Evolutionary conservation across 306 rosid genomes (phyloP).

Genomic region (Trifolium dubium): DNA sequence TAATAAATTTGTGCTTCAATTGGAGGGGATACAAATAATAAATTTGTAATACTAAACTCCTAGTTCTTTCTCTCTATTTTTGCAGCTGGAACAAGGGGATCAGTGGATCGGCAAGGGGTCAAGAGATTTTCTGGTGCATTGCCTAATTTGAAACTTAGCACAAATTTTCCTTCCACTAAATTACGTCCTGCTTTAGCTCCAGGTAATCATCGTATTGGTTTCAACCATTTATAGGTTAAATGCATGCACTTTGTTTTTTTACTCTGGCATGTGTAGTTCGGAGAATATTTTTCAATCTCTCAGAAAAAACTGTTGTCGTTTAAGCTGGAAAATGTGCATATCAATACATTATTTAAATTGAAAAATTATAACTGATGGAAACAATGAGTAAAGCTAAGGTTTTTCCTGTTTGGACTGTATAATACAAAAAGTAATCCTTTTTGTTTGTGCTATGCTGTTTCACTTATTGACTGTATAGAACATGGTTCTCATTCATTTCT

Average conservation of each 20-base stretch:
- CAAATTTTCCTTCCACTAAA: constrained; percentile 65
- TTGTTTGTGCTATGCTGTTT: constrained; percentile 4
- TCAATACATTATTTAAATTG: constrained; percentile 2
- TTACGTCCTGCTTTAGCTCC: constrained; percentile 58
- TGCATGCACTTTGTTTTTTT: not conserved
- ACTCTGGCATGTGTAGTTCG: constrained; percentile 16
- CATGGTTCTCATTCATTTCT: constrained; percentile 38
- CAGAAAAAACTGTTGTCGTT: constrained; percentile 24
- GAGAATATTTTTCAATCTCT: constrained; percentile 22
- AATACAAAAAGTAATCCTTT: not conserved
- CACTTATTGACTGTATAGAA: constrained; percentile 3
- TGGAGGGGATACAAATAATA: constrained; percentile 12
- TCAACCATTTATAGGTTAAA: constrained; percentile 17
- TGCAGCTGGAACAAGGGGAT: constrained; percentile 66
- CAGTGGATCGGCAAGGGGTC: constrained; percentile 58
- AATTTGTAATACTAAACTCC: constrained; percentile 8
- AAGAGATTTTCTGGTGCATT: constrained; percentile 63
- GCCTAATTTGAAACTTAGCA: constrained; percentile 59
- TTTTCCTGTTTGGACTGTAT: constrained; percentile 6
- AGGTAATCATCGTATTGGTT: constrained; percentile 55
- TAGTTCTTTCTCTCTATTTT: constrained; percentile 9
- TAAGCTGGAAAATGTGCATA: constrained; percentile 10
- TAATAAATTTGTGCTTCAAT: constrained; percentile 12
- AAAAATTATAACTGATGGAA: not conserved
- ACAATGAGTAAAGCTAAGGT: not conserved